A percentile compares a stretch with the other conserved stretches of the same genome.
phyloP scores from a whole-genome alignment of 495 filamentous ascomycete species.

The Jackrogersella multiformis region DNA sequence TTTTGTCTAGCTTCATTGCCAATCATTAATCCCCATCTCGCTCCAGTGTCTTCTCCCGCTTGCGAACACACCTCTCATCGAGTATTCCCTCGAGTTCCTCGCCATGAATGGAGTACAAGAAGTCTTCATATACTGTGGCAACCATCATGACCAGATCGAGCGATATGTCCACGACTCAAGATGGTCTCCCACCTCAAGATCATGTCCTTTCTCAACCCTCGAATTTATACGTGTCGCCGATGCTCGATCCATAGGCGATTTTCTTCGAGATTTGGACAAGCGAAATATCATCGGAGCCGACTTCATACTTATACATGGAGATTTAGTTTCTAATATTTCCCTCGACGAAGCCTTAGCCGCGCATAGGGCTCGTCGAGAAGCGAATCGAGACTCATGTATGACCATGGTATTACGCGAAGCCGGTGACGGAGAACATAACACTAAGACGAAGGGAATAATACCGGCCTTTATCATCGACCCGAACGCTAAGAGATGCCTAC shows the following conservation, averaged over 20 bases:
- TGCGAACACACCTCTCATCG: conserved; percentile 92
- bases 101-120: conserved; percentile 92
- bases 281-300: conserved; percentile 87
- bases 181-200: conserved; percentile 56
- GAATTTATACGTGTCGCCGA: conserved; percentile 88
- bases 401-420: conserved; percentile 90
- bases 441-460: conserved; percentile 73
- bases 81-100: conserved; percentile 97
- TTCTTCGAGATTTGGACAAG: conserved; percentile 91
- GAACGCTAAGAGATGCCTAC: conserved; percentile 79
- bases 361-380: conserved; percentile 81
- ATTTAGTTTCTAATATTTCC: conserved; percentile 90
- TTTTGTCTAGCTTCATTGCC: conserved; percentile 7
- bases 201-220: conserved; percentile 85
- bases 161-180: conserved; percentile 72
- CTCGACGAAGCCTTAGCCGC: conserved; percentile 80
- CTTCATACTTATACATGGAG: conserved; percentile 91
- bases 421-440: conserved; percentile 72
- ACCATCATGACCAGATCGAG: conserved; percentile 90
- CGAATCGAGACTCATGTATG: conserved; percentile 97
- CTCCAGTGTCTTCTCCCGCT: conserved; percentile 88
- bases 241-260: conserved; percentile 86
- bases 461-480: conserved; percentile 91
- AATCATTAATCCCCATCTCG: conserved; percentile 11
- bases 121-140: conserved; percentile 89